phyloP scores from a whole-genome alignment of 495 filamentous ascomycete genomes.

The Thozetella sp. region DNA sequence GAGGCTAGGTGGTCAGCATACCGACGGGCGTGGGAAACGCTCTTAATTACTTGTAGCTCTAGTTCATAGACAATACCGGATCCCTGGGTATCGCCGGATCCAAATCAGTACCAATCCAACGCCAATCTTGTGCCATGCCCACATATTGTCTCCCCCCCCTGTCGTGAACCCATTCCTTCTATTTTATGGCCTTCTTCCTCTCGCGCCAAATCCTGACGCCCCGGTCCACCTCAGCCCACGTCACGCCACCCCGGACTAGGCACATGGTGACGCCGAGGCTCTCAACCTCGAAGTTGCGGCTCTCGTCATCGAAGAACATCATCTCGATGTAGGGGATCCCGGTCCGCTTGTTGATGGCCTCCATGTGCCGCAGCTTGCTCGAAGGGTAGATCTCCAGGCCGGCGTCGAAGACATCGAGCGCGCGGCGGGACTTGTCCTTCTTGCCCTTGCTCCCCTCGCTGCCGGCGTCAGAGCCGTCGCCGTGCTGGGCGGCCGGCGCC shows the following conservation, averaged over 20 bases:
- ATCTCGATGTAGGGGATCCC: conserved; percentile 76
- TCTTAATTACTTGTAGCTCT: background rate
- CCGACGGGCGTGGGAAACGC: too few relatives aligned
- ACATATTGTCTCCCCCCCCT: too few relatives aligned
- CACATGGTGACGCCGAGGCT: conserved; percentile 81
- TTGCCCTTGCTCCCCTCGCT: conserved; percentile 7
- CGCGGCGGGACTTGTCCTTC: conserved; percentile 46
- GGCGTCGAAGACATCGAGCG: conserved; percentile 80
- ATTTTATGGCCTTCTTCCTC: conserved; percentile 64
- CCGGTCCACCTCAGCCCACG: conserved; percentile 74
- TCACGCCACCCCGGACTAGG: conserved; percentile 79
- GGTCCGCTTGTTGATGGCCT: conserved; percentile 65
- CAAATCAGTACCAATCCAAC: too few relatives aligned
- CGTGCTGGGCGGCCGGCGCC: conserved; percentile 31
- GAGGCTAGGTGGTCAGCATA: background rate
- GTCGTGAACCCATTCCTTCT: too few relatives aligned
- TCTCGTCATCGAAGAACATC: conserved; percentile 97
- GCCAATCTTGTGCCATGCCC: too few relatives aligned
- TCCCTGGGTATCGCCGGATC: conserved; percentile 1
- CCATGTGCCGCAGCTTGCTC: conserved; percentile 85
- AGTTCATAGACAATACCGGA: background rate
- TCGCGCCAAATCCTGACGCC: conserved; percentile 80
- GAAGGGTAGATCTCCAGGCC: conserved; percentile 86
- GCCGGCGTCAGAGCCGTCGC: background rate
- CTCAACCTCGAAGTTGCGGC: conserved; percentile 83